These are phyloP conservation scores for Lanmaoa pseudosensibilis DNA, from an alignment of 768 basidiomycete species.

Conservation along the genomic window DNA sequence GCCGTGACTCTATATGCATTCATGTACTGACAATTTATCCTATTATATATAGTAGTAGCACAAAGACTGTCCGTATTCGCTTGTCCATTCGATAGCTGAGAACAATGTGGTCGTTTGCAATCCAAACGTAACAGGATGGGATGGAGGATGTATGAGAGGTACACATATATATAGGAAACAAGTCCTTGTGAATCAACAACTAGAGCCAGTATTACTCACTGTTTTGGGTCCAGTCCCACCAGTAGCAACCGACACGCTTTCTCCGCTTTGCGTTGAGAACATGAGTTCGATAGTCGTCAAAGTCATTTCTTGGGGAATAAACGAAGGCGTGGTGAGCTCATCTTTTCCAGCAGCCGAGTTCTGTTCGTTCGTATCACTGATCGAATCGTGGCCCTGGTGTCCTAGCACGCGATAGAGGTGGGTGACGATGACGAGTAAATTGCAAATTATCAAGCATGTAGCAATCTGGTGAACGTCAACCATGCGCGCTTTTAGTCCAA, in stretches of 20 bases:
- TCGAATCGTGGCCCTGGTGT: background rate
- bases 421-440: conserved; percentile 26
- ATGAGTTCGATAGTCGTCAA: conserved; percentile 16
- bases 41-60: background rate
- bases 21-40: background rate
- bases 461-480: conserved; percentile 11
- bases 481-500: background rate
- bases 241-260: no score
- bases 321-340: background rate
- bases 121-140: background rate
- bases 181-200: background rate
- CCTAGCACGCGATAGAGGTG: conserved; percentile 25
- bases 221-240: background rate
- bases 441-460: conserved; percentile 18
- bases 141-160: background rate
- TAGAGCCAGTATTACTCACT: background rate
- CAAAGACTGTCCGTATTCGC: background rate
- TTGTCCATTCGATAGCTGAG: background rate
- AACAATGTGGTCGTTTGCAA: background rate
- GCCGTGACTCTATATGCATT: no score
- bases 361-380: background rate
- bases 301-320: background rate
- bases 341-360: background rate
- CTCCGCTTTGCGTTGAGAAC: background rate
- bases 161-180: background rate